phyloP scores from a whole-genome alignment of 2,329 filamentous ascomycete genomes.

The Pseudopithomyces chartarum region DNA sequence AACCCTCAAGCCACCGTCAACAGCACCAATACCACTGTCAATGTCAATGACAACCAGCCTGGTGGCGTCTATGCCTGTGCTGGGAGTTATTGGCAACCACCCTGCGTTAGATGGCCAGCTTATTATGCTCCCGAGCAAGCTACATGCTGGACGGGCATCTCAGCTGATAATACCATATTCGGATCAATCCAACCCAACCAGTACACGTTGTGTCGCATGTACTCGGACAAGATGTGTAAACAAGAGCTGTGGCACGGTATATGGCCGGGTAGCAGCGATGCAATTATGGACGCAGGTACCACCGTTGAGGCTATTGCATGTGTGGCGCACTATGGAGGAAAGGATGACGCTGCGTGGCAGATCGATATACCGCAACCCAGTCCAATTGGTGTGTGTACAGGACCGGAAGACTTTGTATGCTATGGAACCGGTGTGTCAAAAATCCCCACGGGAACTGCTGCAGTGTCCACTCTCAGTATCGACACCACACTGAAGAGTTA shows the following conservation, averaged over 20 bases:
- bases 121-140: not conserved
- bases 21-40: not conserved
- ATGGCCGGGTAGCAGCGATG: not conserved
- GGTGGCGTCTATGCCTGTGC: not conserved
- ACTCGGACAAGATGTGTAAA: not conserved
- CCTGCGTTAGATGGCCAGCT: not conserved
- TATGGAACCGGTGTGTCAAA: not conserved
- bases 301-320: not conserved
- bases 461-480: not conserved
- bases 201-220: not conserved
- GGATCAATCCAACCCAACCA: not conserved
- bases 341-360: not conserved
- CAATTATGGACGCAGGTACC: not conserved
- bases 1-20: not conserved
- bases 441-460: not conserved
- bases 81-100: not conserved
- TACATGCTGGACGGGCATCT: not conserved
- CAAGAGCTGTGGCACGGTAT: not conserved
- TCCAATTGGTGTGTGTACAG: not conserved
- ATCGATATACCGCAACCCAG: not conserved
- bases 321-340: not conserved
- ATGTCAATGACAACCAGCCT: not conserved
- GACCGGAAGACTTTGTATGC: not conserved
- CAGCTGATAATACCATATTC: not conserved
- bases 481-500: not conserved